Evolutionary conservation across 148 eudicot species (phyloP).

Genomic region (Amaranthus palmeri): DNA sequence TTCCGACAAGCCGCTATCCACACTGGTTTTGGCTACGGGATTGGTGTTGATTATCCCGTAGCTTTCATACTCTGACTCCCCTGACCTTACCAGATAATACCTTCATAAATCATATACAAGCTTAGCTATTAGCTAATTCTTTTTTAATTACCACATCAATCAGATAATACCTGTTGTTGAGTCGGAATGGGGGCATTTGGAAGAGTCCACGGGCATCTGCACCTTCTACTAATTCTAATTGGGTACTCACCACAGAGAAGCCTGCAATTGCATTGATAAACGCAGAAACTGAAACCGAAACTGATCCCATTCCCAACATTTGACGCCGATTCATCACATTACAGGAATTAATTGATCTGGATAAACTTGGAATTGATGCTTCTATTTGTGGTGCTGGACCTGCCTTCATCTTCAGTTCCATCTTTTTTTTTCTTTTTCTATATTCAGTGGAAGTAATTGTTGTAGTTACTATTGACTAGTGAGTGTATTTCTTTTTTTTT

Average conservation of each 20-base stretch:
- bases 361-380: constrained; percentile 13
- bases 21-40: constrained; percentile 88
- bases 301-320: constrained; percentile 22
- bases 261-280: constrained; percentile 36
- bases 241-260: constrained; percentile 25
- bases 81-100: constrained; percentile 94
- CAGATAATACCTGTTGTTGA: constrained; percentile 58
- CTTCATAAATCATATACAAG: constrained; percentile 29
- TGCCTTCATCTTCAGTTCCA: no score
- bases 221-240: not conserved
- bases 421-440: no score
- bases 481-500: no score
- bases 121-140: no score
- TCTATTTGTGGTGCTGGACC: constrained; percentile 12
- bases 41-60: constrained; percentile 86
- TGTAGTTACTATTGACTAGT: not conserved
- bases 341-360: constrained; percentile 14
- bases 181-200: constrained; percentile 93
- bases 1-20: constrained; percentile 79
- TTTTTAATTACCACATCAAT: no score
- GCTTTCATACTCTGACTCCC: constrained; percentile 86
- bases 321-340: constrained; percentile 44
- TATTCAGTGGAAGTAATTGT: not conserved
- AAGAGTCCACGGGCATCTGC: constrained; percentile 84
- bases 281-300: constrained; percentile 41